Conservation (phyloP, 2,329 filamentous ascomycete species). For the Microdochium paspali region DNA sequence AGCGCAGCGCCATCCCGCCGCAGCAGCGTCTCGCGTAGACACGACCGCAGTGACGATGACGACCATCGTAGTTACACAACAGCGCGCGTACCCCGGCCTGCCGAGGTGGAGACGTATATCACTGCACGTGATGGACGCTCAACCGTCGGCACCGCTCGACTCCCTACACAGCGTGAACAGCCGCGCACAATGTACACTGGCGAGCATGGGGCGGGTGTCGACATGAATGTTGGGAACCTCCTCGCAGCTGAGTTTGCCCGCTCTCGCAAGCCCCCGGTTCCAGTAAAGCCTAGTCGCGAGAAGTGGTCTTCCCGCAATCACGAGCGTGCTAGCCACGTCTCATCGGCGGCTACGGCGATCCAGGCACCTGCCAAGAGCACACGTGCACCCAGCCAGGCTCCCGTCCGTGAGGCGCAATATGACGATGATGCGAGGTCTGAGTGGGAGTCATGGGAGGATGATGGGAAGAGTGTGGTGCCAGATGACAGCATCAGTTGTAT, state of each 20-base stretch:
- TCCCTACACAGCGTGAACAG: conserved; percentile 2
- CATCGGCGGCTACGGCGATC: conserved; percentile 4
- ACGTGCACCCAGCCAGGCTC: conserved; percentile 13
- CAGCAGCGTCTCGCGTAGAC: background rate
- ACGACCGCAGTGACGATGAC: conserved; percentile 3
- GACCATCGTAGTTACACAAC: conserved; percentile 16
- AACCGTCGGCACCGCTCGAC: conserved; percentile 20
- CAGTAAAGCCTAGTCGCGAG: no score
- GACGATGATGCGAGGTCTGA: conserved; percentile 3
- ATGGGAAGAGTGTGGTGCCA: conserved; percentile 44
- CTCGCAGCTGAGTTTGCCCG: background rate
- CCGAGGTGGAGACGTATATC: conserved; percentile 33
- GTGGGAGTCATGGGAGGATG: conserved; percentile 37
- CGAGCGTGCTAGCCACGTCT: background rate
- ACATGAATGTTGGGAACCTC: background rate
- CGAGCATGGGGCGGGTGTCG: background rate
- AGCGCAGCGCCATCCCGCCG: background rate
- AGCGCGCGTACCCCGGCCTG: conserved; percentile 13
- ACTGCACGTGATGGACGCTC: conserved; percentile 31
- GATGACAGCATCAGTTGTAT: conserved; percentile 55
- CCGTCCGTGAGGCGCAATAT: conserved; percentile 16
- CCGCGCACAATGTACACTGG: background rate
- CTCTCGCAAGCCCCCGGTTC: background rate
- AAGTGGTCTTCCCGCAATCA: no score
- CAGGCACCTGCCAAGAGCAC: conserved; percentile 5